Evolutionary conservation across 169 alveolate species (phyloP), one percentile per base, ranked within the genome.

Genomic region (Plasmodium coatneyi): DNA sequence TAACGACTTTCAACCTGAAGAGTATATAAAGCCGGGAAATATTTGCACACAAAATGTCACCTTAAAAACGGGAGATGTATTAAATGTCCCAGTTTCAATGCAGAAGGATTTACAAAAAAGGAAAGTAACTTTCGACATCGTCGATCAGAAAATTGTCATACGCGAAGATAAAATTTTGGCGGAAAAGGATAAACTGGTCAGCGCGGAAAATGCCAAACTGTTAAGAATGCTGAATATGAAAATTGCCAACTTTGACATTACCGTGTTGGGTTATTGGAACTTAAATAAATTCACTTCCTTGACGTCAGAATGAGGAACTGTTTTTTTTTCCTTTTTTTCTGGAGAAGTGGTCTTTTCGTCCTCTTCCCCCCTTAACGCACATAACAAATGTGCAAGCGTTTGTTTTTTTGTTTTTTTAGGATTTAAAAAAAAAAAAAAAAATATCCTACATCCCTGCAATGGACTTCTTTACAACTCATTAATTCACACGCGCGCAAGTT

Each of bases 161-260:
- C 49, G 54, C 3, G 92, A 91, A 81, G 78, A 91, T 71, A 91
- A 82, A 80, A 39, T 91, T 46, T 39, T 91, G 76, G 95, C 95
- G 32, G 92, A 80, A 91, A 82, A 91, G 54, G 80, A 91, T 91
- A 91, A 91, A 78, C 25, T 91, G 12, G 34, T 91, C 22, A 91
- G 72, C 54, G 5, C 74, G 34, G 95, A 91, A 52, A 91, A 81
- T 91, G 34, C 95, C 0, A 80, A 82, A 91, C 14, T 91, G 19
- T 91, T 91, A 81, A 91, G 95, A 81, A 91, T 91, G 95, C 49
- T 91, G 36, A 91, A 91, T 91, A 91, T 80, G 95, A 91, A 91
- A 91, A 91, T 91, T 30, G 89, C 86, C 16, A 30, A 70, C 22
- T 91, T 91, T 91, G 95, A 91, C 41, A 91, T 91, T 28, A 30